Evolutionary conservation across 768 basidiomycete species (phyloP).

Genomic region (Termitomyces sp.): DNA sequence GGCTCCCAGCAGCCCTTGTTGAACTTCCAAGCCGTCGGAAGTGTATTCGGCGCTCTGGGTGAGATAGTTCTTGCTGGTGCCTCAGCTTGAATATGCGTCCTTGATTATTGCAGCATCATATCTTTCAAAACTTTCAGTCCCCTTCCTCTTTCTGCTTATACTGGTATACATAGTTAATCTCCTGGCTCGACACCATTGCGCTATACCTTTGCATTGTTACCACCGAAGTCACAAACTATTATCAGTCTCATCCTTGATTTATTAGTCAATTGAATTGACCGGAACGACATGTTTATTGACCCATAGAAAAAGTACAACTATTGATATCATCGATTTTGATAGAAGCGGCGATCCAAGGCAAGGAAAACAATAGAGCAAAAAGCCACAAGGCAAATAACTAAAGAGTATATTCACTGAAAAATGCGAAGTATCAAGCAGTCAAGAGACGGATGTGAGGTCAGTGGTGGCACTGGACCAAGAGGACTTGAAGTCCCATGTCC

Average conservation of each 20-base stretch:
- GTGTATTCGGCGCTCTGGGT: conserved; percentile 31
- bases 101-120: neutral
- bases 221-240: neutral
- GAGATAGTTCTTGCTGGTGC: conserved; percentile 26
- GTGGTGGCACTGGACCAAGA: conserved; percentile 47
- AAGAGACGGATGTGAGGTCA: conserved; percentile 14
- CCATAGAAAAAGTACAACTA: neutral
- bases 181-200: neutral
- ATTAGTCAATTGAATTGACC: neutral
- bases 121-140: neutral
- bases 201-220: neutral
- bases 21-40: conserved; percentile 27
- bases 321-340: neutral
- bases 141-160: neutral
- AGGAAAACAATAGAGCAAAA: neutral
- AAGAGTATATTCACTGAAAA: neutral
- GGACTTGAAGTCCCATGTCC: conserved; percentile 53
- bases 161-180: neutral
- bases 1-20: conserved; percentile 19
- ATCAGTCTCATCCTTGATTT: neutral
- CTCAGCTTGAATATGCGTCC: neutral
- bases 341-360: neutral
- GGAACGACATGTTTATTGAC: neutral
- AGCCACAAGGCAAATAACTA: neutral
- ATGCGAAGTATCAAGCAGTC: neutral